Percentiles rank a stretch among this genome's conserved stretches.
phyloP scores from a whole-genome alignment of 2,329 filamentous ascomycete species.

The Xylariaceae sp. region DNA sequence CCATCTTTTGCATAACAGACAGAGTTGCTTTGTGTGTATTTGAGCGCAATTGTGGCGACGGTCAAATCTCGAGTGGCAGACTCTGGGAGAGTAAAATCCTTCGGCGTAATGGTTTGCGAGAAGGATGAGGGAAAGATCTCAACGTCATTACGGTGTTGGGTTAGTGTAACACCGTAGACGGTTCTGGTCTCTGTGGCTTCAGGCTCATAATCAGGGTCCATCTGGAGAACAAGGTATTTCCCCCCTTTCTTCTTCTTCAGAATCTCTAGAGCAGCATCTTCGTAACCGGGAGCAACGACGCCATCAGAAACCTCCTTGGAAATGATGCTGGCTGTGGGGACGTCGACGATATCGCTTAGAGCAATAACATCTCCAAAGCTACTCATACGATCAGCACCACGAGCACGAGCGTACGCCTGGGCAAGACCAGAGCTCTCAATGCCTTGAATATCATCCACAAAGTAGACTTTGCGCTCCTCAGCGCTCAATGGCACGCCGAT shows the following conservation, averaged over 20 bases:
- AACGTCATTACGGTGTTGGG: constrained; percentile 90
- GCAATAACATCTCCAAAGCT: constrained; percentile 97
- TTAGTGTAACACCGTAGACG: constrained; percentile 83
- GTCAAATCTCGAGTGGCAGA: constrained; percentile 83
- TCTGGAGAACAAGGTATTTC: constrained; percentile 92
- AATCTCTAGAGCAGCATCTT: constrained; percentile 80
- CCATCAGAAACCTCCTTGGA: constrained; percentile 96
- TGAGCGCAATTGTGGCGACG: constrained; percentile 92
- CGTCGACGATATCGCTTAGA: constrained; percentile 83
- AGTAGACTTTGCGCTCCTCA: constrained; percentile 94
- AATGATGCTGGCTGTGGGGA: constrained; percentile 95
- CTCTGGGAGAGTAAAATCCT: constrained; percentile 73
- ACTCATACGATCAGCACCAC: constrained; percentile 96
- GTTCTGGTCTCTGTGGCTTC: constrained; percentile 78
- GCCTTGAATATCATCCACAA: constrained; percentile 91
- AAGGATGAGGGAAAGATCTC: constrained; percentile 84
- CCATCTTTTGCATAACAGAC: constrained; percentile 96
- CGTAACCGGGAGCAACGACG: constrained; percentile 86
- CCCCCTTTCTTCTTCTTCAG: constrained; percentile 98
- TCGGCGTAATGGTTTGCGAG: constrained; percentile 78
- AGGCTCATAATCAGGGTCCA: constrained; percentile 83
- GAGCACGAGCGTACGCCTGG: constrained; percentile 91
- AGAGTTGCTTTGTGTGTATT: constrained; percentile 99
- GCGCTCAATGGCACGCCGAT: constrained; percentile 83
- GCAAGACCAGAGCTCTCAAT: constrained; percentile 83